These are phyloP conservation scores for Entelexis sorbosivorans DNA, from an alignment of 1,139 yeast species.

Conservation along the genomic window DNA sequence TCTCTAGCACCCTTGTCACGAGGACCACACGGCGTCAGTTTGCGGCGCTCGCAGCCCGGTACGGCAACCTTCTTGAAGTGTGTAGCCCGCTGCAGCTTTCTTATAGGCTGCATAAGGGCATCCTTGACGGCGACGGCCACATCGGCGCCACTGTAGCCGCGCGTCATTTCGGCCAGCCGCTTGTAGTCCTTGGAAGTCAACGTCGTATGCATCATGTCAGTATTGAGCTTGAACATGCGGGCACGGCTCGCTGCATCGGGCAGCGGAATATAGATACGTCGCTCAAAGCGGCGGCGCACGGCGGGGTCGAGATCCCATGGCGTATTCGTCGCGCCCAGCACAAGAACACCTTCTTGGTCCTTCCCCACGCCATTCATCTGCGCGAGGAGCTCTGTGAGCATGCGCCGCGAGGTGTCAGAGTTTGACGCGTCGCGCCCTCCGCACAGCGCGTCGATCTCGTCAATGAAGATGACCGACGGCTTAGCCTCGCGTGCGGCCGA, in stretches of 20 bases:
- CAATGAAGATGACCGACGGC: slow-evolving; percentile 91
- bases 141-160: slow-evolving; percentile 96
- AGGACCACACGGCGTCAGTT: slow-evolving; percentile 88
- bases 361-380: slow-evolving; percentile 99
- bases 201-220: slow-evolving; percentile 80
- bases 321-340: slow-evolving; percentile 93
- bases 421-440: slow-evolving; percentile 99
- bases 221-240: slow-evolving; percentile 86
- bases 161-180: slow-evolving; percentile 82
- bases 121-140: slow-evolving; percentile 93
- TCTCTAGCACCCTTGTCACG: slow-evolving; percentile 81
- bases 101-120: slow-evolving; percentile 94
- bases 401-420: slow-evolving; percentile 90
- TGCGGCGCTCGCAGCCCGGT: slow-evolving; percentile 30
- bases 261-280: slow-evolving; percentile 85
- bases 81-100: slow-evolving; percentile 92
- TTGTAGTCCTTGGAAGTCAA: slow-evolving; percentile 63
- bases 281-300: slow-evolving; percentile 88
- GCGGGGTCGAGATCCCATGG: slow-evolving; percentile 99
- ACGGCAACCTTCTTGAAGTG: slow-evolving; percentile 56
- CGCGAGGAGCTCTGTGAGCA: slow-evolving; percentile 88
- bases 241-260: slow-evolving; percentile 89
- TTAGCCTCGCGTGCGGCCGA: slow-evolving; percentile 93
- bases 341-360: slow-evolving; percentile 84
- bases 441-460: slow-evolving; percentile 95